A percentile compares a stretch with the other conserved stretches of the same genome.
These are phyloP conservation scores for Populus pruinosa DNA, from an alignment of 345 rosid species.

Conservation along the genomic window DNA sequence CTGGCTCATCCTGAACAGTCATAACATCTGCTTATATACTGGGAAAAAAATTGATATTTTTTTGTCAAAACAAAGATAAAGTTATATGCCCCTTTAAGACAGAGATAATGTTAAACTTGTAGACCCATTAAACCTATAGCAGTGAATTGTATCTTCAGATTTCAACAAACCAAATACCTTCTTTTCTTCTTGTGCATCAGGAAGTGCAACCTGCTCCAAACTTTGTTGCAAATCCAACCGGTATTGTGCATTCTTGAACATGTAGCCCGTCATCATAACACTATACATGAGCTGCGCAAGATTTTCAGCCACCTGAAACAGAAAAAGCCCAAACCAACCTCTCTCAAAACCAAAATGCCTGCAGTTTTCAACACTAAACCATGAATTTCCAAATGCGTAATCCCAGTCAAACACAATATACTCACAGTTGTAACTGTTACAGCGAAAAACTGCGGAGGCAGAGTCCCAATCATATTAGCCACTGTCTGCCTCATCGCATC, in stretches of 20 bases:
- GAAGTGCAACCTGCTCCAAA: slow-evolving; percentile 86
- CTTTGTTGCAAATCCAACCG: slow-evolving; percentile 90
- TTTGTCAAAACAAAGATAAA: background rate
- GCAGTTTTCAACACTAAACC: background rate
- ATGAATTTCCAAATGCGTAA: background rate
- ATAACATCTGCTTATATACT: slow-evolving; percentile 6
- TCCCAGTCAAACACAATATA: slow-evolving; percentile 1
- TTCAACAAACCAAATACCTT: background rate
- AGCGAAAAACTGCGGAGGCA: slow-evolving; percentile 87
- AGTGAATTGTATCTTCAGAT: background rate
- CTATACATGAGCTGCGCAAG: slow-evolving; percentile 98
- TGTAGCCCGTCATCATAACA: slow-evolving; percentile 94
- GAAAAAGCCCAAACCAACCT: slow-evolving; percentile 3
- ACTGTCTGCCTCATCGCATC: slow-evolving; percentile 98
- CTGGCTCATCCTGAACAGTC: slow-evolving; percentile 50
- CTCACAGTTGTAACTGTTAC: slow-evolving; percentile 84
- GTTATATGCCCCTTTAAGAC: background rate
- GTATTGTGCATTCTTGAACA: slow-evolving; percentile 88
- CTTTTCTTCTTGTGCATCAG: slow-evolving; percentile 50
- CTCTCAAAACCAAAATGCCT: background rate
- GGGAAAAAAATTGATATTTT: background rate
- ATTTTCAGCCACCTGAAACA: slow-evolving; percentile 88
- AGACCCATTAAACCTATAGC: background rate
- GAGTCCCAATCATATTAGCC: slow-evolving; percentile 89
- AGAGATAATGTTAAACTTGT: background rate